These are phyloP conservation scores for Aspergillus oerlinghausenensis DNA, from an alignment of 2,329 filamentous ascomycete species.

Conservation along the genomic window DNA sequence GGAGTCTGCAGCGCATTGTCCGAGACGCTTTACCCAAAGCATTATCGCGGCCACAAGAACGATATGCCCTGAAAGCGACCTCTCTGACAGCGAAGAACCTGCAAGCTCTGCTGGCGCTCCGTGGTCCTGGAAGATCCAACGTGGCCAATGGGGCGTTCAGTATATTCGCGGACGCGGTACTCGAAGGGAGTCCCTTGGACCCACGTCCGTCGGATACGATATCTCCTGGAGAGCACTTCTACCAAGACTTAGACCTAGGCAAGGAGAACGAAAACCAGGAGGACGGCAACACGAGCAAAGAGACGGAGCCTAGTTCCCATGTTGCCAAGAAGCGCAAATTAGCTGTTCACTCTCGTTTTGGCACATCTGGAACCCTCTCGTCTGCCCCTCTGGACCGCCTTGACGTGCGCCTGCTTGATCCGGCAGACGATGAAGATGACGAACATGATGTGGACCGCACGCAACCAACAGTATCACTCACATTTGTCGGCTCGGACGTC, in stretches of 20 bases:
- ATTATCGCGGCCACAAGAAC: conserved; percentile 66
- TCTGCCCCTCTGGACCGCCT: conserved; percentile 43
- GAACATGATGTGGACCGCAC: conserved; percentile 1
- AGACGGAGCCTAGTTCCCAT: neutral
- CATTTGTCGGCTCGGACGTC: conserved; percentile 71
- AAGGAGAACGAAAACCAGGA: conserved; percentile 14
- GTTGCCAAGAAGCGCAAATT: conserved; percentile 56
- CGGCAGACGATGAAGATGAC: conserved; percentile 6
- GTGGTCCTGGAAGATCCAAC: conserved; percentile 66
- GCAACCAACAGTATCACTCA: conserved; percentile 44
- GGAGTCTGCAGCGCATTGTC: conserved; percentile 65
- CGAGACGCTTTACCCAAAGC: conserved; percentile 78
- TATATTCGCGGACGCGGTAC: conserved; percentile 64
- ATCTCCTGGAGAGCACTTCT: conserved; percentile 27
- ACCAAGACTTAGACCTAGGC: conserved; percentile 6
- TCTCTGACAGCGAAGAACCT: conserved; percentile 68
- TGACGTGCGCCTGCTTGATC: conserved; percentile 48
- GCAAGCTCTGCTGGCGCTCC: conserved; percentile 61
- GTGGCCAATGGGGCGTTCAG: conserved; percentile 73
- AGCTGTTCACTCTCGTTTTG: conserved; percentile 67
- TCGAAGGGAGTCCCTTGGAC: conserved; percentile 49
- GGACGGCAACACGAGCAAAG: conserved; percentile 12
- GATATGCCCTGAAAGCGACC: conserved; percentile 66
- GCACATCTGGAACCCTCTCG: conserved; percentile 47
- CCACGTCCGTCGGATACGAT: conserved; percentile 37